A percentile compares a stretch with the other conserved stretches of the same genome.
Evolutionary conservation across 2,329 filamentous ascomycete genomes (phyloP).

Genomic region (Sporothrix globosa): DNA sequence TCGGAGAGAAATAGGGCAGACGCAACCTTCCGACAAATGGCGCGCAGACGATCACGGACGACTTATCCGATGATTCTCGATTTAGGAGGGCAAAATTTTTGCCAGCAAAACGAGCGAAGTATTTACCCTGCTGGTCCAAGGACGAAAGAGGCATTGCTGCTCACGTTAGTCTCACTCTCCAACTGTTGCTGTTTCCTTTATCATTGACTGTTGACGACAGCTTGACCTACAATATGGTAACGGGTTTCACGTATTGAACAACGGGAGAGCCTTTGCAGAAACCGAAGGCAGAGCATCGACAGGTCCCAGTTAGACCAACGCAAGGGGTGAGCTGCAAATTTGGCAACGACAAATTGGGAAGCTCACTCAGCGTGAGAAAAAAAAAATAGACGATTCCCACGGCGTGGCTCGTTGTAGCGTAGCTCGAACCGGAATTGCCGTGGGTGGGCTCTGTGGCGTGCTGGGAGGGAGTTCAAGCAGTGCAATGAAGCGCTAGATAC

Average conservation of each 20-base stretch:
- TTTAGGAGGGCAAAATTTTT: too few species aligned
- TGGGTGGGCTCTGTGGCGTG: not conserved
- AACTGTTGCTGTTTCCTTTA: not conserved
- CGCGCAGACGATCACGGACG: not conserved
- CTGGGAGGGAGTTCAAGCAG: not conserved
- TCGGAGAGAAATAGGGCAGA: not conserved
- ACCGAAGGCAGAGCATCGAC: too few species aligned
- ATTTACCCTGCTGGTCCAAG: too few species aligned
- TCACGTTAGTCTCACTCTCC: not conserved
- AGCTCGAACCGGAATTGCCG: conserved; percentile 21
- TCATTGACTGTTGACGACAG: not conserved
- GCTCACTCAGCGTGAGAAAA: not conserved
- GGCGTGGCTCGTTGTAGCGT: conserved; percentile 1
- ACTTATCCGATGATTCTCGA: not conserved
- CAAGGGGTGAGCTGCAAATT: conserved; percentile 14
- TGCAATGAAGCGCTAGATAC: not conserved
- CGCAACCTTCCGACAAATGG: not conserved
- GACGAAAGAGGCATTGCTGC: too few species aligned
- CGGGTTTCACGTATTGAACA: conserved; percentile 1
- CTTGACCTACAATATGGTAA: not conserved
- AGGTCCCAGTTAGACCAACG: conserved; percentile 1
- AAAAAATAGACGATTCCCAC: not conserved
- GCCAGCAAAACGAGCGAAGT: too few species aligned
- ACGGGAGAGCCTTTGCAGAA: not conserved
- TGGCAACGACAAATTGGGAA: conserved; percentile 1